Evolutionary conservation across 305 asterid species (phyloP), one percentile per base, ranked within the genome.

Genomic region (Solanum aculeatissimum): DNA sequence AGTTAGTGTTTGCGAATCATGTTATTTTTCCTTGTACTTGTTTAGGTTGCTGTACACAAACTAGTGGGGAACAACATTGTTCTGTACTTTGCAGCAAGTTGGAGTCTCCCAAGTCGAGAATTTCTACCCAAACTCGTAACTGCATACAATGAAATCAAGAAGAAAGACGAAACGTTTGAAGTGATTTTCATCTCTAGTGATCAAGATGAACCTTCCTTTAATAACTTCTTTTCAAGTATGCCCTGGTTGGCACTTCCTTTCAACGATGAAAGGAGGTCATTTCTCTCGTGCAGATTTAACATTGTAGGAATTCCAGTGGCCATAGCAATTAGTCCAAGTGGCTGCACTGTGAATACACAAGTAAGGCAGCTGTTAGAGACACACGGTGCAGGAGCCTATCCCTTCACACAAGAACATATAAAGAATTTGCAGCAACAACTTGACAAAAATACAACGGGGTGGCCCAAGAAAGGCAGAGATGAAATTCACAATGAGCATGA

Each of bases 201-300:
- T 53, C 84, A 74, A 19, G 81, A 85, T 58, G 88, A 85, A 0
- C 1, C 83, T 63, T 85, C 91, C 16, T 88, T 88, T 13, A 83
- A 83, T 63, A 85, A 86, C 25, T 35, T 84, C 89, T 85, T 85
- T 19, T 85, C 87, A 49, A 69, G 63, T 49, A 88, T 88, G 89
- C 89, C 91, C 1, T 88, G 91, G 91, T 62, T 88, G 51, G 88
- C 89, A 15, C 89, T 88, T 51, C 87, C 91, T 40, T 88, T 23
- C 16, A 82, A 77, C 1, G 89, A 86, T 72, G 84, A 70, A 9
- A 71, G 88, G 47, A 88, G 83, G 55, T 38, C 82, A 14, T 23
- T 79, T 15, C 69, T 88, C 6, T 83, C 82, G 3, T 82, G 84
- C 29, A 71, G 60, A 71, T 88, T 88, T 89, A 85, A 85, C 72